These are phyloP conservation scores for Emergomyces orientalis DNA, from an alignment of 2,329 filamentous ascomycete species.

Conservation along the genomic window DNA sequence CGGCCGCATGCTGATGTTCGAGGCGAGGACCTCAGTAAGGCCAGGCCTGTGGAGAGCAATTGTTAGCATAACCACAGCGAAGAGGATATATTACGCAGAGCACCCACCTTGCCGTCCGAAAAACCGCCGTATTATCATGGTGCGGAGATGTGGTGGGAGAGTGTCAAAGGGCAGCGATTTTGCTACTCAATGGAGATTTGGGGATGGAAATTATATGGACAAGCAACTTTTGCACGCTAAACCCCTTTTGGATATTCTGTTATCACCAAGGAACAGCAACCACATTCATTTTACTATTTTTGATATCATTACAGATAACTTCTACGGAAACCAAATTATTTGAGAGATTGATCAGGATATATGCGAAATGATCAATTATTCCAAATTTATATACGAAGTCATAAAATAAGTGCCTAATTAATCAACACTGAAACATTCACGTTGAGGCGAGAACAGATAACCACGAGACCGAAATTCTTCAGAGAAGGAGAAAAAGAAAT, in stretches of 20 bases:
- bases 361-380: not conserved
- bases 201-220: not conserved
- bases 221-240: not conserved
- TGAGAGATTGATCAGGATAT: not conserved
- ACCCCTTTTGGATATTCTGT: not conserved
- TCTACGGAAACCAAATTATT: not conserved
- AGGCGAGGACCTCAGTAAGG: not conserved
- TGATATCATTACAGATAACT: not conserved
- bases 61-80: not conserved
- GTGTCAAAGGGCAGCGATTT: constrained; percentile 11
- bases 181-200: not conserved
- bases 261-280: not conserved
- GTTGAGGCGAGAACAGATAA: not conserved
- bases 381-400: not conserved
- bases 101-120: constrained; percentile 34
- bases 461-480: not conserved
- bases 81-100: not conserved
- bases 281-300: not conserved
- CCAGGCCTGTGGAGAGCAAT: not conserved
- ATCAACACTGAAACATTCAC: not conserved
- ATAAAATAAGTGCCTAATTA: not conserved
- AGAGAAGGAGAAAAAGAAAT: not conserved
- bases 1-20: not conserved
- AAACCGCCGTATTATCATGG: constrained; percentile 35
- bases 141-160: constrained; percentile 15